phyloP scores from a whole-genome alignment of 768 basidiomycete genomes.

The Leccinum broughii region DNA sequence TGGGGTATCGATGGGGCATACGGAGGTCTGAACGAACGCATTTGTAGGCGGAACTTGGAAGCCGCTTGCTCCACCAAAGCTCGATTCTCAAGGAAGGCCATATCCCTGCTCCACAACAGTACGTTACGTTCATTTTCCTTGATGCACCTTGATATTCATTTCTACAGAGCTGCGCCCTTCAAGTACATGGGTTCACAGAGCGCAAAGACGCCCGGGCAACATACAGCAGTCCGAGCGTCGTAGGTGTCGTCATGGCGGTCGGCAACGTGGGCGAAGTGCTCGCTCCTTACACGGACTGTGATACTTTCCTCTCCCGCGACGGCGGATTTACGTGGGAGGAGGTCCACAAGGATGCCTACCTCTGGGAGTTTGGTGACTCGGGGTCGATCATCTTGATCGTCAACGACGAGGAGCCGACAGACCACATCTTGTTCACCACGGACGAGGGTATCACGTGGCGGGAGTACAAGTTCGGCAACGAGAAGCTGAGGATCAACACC shows the following conservation, averaged over 20 bases:
- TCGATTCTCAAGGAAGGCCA: constrained; percentile 70
- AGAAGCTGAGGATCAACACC: constrained; percentile 68
- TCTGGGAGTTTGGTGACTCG: constrained; percentile 98
- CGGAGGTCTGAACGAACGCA: neutral
- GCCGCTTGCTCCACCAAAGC: constrained; percentile 66
- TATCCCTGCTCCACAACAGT: constrained; percentile 77
- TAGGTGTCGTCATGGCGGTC: constrained; percentile 93
- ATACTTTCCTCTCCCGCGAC: constrained; percentile 96
- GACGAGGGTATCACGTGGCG: constrained; percentile 89
- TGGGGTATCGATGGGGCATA: neutral
- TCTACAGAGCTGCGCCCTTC: constrained; percentile 75
- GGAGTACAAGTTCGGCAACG: constrained; percentile 77
- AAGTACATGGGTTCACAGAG: constrained; percentile 96
- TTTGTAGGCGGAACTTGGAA: constrained; percentile 82
- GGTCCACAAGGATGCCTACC: constrained; percentile 95
- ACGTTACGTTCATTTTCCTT: constrained; percentile 14
- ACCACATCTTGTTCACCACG: constrained; percentile 85
- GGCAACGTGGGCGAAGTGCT: constrained; percentile 92
- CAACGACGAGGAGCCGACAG: constrained; percentile 93
- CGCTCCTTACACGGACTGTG: constrained; percentile 78
- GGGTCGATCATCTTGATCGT: constrained; percentile 92
- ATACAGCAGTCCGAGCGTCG: constrained; percentile 88
- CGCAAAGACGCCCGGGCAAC: constrained; percentile 88
- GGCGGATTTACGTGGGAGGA: constrained; percentile 99
- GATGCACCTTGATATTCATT: constrained; percentile 1